phyloP scores from a whole-genome alignment of 768 basidiomycete species.

The Dioszegia crocea region DNA sequence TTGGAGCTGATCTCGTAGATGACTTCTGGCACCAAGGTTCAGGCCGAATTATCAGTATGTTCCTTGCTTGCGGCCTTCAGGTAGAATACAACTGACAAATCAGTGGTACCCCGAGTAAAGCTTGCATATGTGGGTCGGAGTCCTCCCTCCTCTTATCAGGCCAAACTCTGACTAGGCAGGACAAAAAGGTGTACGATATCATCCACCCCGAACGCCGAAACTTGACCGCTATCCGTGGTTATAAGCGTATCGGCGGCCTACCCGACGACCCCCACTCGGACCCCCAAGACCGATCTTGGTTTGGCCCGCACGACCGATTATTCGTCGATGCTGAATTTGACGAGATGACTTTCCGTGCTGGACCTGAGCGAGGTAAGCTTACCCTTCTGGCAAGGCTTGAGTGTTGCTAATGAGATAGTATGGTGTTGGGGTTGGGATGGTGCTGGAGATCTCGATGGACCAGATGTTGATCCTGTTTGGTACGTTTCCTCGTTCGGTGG shows the following conservation, averaged over 20 bases:
- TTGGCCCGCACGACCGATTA: constrained; percentile 90
- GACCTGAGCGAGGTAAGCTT: constrained; percentile 78
- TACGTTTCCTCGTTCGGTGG: neutral
- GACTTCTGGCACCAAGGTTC: constrained; percentile 97
- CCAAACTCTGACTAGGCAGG: neutral
- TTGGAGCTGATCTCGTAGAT: constrained; percentile 49
- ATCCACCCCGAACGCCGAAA: constrained; percentile 87
- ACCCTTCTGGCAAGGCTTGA: neutral
- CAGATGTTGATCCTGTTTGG: constrained; percentile 95
- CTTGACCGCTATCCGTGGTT: constrained; percentile 91
- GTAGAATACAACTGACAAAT: neutral
- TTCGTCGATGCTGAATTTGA: constrained; percentile 85
- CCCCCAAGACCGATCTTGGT: constrained; percentile 97
- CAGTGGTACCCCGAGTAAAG: constrained; percentile 88
- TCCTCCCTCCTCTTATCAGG: constrained; percentile 25
- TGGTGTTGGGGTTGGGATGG: constrained; percentile 99
- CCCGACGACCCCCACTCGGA: constrained; percentile 95
- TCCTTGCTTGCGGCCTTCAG: neutral
- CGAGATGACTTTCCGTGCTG: constrained; percentile 67
- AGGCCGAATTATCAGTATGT: constrained; percentile 74
- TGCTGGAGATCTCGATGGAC: constrained; percentile 93
- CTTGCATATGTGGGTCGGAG: constrained; percentile 83
- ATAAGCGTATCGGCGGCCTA: constrained; percentile 87
- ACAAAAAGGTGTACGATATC: constrained; percentile 85
- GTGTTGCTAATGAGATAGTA: constrained; percentile 55